Evolutionary conservation across 345 rosid species (phyloP).

Genomic region (Salix koriyanagi): DNA sequence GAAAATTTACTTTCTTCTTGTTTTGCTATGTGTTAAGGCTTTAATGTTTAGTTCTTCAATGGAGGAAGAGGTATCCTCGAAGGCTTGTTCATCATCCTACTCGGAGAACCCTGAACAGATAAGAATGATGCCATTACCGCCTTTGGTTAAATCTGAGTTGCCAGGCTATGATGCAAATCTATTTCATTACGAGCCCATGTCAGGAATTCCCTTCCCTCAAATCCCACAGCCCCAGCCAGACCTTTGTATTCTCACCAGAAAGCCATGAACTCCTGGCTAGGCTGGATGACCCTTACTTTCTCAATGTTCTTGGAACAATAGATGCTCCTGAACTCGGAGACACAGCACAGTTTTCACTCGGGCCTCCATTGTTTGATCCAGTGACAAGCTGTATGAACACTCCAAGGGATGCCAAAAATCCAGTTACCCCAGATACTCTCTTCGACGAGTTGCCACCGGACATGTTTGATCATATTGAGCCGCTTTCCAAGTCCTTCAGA

Average conservation of each 20-base stretch:
- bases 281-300: slow-evolving; percentile 54
- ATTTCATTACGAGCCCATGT: slow-evolving; percentile 10
- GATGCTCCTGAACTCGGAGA: slow-evolving; percentile 35
- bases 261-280: slow-evolving; percentile 55
- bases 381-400: slow-evolving; percentile 21
- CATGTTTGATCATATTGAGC: slow-evolving; percentile 62
- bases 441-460: slow-evolving; percentile 73
- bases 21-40: slow-evolving; percentile 13
- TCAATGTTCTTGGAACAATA: slow-evolving; percentile 42
- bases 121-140: slow-evolving; percentile 29
- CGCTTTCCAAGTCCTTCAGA: slow-evolving; percentile 48
- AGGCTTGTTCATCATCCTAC: slow-evolving; percentile 31
- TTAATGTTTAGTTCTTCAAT: slow-evolving; percentile 28
- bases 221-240: slow-evolving; percentile 33
- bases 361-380: slow-evolving; percentile 48
- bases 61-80: slow-evolving; percentile 41
- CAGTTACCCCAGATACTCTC: slow-evolving; percentile 38
- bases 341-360: slow-evolving; percentile 32
- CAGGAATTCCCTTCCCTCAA: slow-evolving; percentile 23
- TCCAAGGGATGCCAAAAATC: slow-evolving; percentile 23
- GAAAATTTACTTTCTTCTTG: neutral
- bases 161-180: slow-evolving; percentile 26
- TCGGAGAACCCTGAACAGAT: slow-evolving; percentile 18
- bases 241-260: slow-evolving; percentile 42
- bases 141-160: slow-evolving; percentile 34